Percentiles rank a stretch among this genome's conserved stretches.
phyloP scores from a whole-genome alignment of 768 basidiomycete species.

The Auriculariales sp. region DNA sequence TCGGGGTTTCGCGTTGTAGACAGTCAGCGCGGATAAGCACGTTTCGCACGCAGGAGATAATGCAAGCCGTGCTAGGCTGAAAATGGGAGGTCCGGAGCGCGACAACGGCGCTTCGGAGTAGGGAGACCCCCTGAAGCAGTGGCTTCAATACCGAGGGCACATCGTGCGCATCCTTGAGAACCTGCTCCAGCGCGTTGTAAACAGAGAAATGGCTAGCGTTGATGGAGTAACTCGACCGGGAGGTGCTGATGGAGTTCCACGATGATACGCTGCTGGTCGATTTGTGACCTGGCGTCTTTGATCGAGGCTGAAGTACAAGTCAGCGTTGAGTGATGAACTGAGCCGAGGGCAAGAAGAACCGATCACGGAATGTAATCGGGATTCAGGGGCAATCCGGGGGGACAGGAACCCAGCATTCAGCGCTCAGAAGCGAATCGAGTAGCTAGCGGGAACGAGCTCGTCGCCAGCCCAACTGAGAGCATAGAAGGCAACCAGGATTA shows the following conservation, averaged over 20 bases:
- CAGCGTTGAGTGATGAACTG: too few species aligned
- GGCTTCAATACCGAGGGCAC: constrained; percentile 67
- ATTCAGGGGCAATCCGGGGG: too few species aligned
- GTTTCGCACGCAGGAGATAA: constrained; percentile 85
- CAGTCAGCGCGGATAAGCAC: constrained; percentile 76
- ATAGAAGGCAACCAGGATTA: too few species aligned
- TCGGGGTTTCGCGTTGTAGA: constrained; percentile 62
- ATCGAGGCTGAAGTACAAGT: background rate
- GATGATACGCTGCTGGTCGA: constrained; percentile 40
- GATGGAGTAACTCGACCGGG: constrained; percentile 28
- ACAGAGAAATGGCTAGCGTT: constrained; percentile 26
- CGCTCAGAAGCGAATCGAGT: too few species aligned
- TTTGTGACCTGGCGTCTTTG: background rate
- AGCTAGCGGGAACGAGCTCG: too few species aligned
- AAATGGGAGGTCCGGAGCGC: constrained; percentile 71
- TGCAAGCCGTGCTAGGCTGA: constrained; percentile 85
- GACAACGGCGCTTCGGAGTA: constrained; percentile 74
- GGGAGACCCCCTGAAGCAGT: constrained; percentile 68
- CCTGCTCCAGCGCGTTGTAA: constrained; percentile 39
- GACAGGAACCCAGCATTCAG: too few species aligned
- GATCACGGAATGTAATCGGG: too few species aligned
- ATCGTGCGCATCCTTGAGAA: constrained; percentile 13
- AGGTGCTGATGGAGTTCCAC: constrained; percentile 25
- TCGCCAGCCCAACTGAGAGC: too few species aligned
- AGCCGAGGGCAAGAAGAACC: too few species aligned